Conservation (phyloP, 1,284 basidiomycete genomes). For the Moesziomyces parantarcticus region DNA sequence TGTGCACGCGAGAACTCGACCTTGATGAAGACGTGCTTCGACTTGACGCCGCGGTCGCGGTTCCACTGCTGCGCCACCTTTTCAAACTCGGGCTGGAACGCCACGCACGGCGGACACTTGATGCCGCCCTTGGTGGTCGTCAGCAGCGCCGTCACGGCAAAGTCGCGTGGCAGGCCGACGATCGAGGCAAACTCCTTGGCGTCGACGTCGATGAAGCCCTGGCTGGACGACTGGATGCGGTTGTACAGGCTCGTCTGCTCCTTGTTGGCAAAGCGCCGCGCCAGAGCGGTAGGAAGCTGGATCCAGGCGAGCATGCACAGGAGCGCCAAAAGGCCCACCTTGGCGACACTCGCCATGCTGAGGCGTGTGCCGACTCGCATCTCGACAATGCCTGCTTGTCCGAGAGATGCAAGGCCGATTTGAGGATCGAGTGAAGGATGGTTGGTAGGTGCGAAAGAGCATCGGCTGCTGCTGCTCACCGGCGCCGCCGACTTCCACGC, state of each 20-base stretch:
- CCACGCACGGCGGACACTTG: constrained; percentile 53
- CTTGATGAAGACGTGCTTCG: constrained; percentile 51
- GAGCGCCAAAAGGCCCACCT: constrained; percentile 12
- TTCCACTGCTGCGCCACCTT: constrained; percentile 48
- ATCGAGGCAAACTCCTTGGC: constrained; percentile 23
- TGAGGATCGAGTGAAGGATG: no score
- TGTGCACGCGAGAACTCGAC: constrained; percentile 51
- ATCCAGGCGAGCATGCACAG: constrained; percentile 20
- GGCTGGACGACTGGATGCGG: constrained; percentile 19
- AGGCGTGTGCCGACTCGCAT: constrained; percentile 3
- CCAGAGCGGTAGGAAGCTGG: constrained; percentile 5
- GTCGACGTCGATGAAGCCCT: constrained; percentile 42
- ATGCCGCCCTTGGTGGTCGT: constrained; percentile 47
- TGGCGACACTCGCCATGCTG: constrained; percentile 8
- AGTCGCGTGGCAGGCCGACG: constrained; percentile 30
- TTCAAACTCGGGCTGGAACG: constrained; percentile 58
- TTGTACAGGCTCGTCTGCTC: constrained; percentile 27
- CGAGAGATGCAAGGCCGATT: no score
- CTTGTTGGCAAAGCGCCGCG: constrained; percentile 15
- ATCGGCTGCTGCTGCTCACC: not conserved
- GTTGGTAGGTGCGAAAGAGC: not conserved
- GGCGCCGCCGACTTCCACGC: not conserved
- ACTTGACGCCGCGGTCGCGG: constrained; percentile 28
- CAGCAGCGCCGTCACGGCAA: constrained; percentile 49
- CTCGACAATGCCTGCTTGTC: not conserved